Evolutionary conservation across 805 yeast species (phyloP).

Genomic region (Starmerella riodocensis): DNA sequence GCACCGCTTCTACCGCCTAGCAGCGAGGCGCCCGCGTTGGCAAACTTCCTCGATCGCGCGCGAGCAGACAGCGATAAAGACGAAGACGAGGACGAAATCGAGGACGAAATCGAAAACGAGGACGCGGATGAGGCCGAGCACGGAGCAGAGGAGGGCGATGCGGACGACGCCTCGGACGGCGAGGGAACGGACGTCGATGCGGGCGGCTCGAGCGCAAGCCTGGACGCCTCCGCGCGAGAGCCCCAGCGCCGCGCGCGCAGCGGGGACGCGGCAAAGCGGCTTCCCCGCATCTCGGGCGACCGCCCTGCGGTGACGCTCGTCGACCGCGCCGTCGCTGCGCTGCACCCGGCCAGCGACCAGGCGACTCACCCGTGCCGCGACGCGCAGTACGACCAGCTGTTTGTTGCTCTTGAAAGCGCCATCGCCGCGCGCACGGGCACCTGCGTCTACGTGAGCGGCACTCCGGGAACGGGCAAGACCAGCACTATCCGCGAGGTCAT

Average conservation of each 20-base stretch:
- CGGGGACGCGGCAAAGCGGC: background rate
- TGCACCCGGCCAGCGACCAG: constrained; percentile 24
- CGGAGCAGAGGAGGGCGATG: background rate
- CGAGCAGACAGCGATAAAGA: background rate
- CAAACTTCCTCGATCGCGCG: background rate
- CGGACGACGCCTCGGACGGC: background rate
- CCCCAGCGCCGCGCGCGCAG: background rate
- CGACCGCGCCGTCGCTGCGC: constrained; percentile 5
- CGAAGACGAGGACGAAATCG: background rate
- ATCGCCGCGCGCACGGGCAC: constrained; percentile 61
- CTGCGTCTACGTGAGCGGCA: constrained; percentile 84
- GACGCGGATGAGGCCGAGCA: background rate
- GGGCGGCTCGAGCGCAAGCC: too few relatives aligned
- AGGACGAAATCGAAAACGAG: background rate
- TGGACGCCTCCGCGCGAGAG: background rate
- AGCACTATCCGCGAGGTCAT: constrained; percentile 84
- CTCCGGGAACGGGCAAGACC: constrained; percentile 97
- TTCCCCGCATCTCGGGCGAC: background rate
- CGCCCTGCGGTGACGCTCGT: background rate
- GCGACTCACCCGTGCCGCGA: constrained; percentile 73
- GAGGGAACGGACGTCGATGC: too few relatives aligned
- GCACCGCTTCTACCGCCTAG: background rate
- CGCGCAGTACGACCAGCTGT: constrained; percentile 60
- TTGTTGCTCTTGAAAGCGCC: constrained; percentile 55
- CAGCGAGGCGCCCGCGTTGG: background rate